These are phyloP conservation scores for Thalassiosira allenii DNA, from an alignment of 352 stramenopile genomes.

Conservation along the genomic window DNA sequence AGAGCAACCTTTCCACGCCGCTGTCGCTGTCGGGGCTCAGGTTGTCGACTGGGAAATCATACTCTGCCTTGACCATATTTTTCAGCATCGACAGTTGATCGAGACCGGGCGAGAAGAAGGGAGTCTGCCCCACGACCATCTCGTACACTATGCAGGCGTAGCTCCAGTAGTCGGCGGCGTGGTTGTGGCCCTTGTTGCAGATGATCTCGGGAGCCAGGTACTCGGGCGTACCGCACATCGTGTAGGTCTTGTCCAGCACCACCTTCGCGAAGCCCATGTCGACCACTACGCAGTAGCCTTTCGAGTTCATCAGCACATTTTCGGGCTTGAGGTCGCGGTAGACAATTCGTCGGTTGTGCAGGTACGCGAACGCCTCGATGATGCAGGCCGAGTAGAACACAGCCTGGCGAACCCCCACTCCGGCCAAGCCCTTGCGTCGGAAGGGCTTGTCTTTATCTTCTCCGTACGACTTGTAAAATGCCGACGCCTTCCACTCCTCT, in stretches of 20 bases:
- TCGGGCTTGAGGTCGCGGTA: slow-evolving; percentile 95
- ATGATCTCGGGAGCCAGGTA: slow-evolving; percentile 96
- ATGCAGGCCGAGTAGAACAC: slow-evolving; percentile 93
- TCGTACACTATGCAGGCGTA: slow-evolving; percentile 82
- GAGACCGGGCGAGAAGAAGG: slow-evolving; percentile 91
- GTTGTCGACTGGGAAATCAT: slow-evolving; percentile 85
- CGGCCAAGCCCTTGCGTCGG: neutral
- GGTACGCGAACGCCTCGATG: slow-evolving; percentile 85
- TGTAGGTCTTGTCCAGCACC: slow-evolving; percentile 90
- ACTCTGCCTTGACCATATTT: slow-evolving; percentile 90
- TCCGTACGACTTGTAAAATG: slow-evolving; percentile 27
- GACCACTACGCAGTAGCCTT: slow-evolving; percentile 97
- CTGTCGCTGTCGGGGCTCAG: slow-evolving; percentile 13
- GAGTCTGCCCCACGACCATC: slow-evolving; percentile 81
- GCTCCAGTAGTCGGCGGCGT: slow-evolving; percentile 89
- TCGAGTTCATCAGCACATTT: slow-evolving; percentile 90
- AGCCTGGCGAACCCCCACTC: slow-evolving; percentile 68
- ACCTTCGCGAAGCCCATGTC: slow-evolving; percentile 98
- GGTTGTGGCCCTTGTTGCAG: slow-evolving; percentile 90
- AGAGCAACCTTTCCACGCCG: slow-evolving; percentile 2
- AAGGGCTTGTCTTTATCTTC: neutral
- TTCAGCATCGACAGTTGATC: slow-evolving; percentile 93
- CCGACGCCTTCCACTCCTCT: slow-evolving; percentile 24
- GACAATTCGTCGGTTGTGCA: slow-evolving; percentile 91
- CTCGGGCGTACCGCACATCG: slow-evolving; percentile 92